Evolutionary conservation across 345 rosid species (phyloP), one percentile per base, ranked within the genome.

Genomic region (Turritis glabra): DNA sequence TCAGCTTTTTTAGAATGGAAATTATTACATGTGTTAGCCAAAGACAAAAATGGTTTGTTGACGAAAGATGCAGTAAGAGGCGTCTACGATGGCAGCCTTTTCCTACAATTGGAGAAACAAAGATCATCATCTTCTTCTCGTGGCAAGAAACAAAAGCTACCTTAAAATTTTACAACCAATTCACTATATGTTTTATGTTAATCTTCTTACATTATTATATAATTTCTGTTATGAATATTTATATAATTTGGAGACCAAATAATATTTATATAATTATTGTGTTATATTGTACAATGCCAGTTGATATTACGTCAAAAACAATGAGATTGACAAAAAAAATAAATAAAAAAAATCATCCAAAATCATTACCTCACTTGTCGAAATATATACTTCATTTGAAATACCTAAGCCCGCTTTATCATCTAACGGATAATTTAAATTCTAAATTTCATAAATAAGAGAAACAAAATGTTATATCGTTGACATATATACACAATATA

Each of bases 21-120:
- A 74, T 1, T 77, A 18, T 43, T 90, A 3, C 82, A 79, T 67
- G 0, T 1, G 1, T 78, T 93, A 1, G 84, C 88, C 77, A 79
- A 89, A 84, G 89, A 89, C 79, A 67, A 84, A 32, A 11, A 84
- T 11, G 98, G 97, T 17, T 77, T 90, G 77, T 73, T 89, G 63
- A 80, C 67, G 4, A 83, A 82, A 75, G 96, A 90, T 2, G 77
- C 76, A 4, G 30, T 88, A 15, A 80, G 71, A 66, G 87, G 79
- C 2, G 89, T 77, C 51, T 93, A 84, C 53, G 98, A 93, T 69
- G 98, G 97, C 53, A 84, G 85, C 67, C 63, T 91, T 7, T 93
- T 90, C 35, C 77, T 69, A 26, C 60, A 14, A 8, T n/a, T 90
- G 86, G 86, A 86, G 80, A 83, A 82, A 75, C 82, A 82, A 70